Percentiles rank a stretch among this genome's conserved stretches.
Conservation (phyloP, 257 asterid genomes). For the Oldenlandia corymbosa region DNA sequence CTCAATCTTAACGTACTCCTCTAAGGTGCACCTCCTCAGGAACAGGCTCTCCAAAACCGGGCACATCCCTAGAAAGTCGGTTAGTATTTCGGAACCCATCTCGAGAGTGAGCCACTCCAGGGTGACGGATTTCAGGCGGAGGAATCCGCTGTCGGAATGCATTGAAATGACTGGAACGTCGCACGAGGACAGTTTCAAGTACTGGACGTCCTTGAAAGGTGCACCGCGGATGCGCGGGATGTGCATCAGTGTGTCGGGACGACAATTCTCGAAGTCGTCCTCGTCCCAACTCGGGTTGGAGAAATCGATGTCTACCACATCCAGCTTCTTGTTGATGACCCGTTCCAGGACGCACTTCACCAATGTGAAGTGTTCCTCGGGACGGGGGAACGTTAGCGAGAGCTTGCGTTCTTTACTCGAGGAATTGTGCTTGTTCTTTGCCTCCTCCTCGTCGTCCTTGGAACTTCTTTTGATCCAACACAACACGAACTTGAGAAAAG, state of each 20-base stretch:
- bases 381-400: slow-evolving; percentile 12
- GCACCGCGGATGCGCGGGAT: slow-evolving; percentile 3
- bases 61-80: slow-evolving; percentile 11
- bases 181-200: slow-evolving; percentile 20
- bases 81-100: neutral
- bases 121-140: slow-evolving; percentile 11
- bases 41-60: slow-evolving; percentile 14
- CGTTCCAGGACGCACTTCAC: no score
- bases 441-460: neutral
- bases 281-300: slow-evolving; percentile 20
- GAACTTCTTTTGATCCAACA: slow-evolving; percentile 21
- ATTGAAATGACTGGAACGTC: neutral
- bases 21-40: slow-evolving; percentile 17
- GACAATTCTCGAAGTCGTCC: neutral
- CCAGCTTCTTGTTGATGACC: neutral
- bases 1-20: neutral
- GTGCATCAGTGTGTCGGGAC: neutral
- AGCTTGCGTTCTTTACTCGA: no score
- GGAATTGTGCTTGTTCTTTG: no score
- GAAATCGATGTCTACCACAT: slow-evolving; percentile 27
- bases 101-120: slow-evolving; percentile 25
- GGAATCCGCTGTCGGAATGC: neutral
- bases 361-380: slow-evolving; percentile 10
- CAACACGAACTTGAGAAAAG: slow-evolving; percentile 8
- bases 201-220: slow-evolving; percentile 8